Percentiles rank a stretch among this genome's conserved stretches.
These are phyloP conservation scores for Heliamphora exappendiculata DNA, from an alignment of 148 eudicot genomes.

Conservation along the genomic window DNA sequence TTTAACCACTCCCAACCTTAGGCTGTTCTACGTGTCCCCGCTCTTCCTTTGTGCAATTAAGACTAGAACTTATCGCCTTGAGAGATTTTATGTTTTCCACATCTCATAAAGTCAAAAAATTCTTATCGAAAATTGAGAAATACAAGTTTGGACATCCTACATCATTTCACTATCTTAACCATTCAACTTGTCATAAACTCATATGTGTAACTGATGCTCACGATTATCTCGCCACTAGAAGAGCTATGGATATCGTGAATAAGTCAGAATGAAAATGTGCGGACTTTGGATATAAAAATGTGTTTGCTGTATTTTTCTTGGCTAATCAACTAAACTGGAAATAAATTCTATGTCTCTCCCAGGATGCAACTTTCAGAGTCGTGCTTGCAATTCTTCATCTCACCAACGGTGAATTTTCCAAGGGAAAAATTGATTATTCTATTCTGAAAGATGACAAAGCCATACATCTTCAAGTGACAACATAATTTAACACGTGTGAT, in stretches of 20 bases:
- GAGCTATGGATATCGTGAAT: slow-evolving; percentile 94
- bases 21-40: no score
- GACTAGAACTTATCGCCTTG: no score
- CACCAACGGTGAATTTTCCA: slow-evolving; percentile 65
- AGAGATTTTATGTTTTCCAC: no score
- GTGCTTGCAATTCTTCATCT: slow-evolving; percentile 85
- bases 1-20: no score
- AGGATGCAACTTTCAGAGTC: slow-evolving; percentile 92
- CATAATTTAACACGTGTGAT: slow-evolving; percentile 73
- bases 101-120: no score
- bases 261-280: slow-evolving; percentile 71
- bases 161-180: slow-evolving; percentile 78
- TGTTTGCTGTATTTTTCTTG: background rate
- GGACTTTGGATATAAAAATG: background rate
- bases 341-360: slow-evolving; percentile 15
- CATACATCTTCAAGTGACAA: slow-evolving; percentile 65
- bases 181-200: slow-evolving; percentile 60
- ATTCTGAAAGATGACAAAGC: slow-evolving; percentile 66
- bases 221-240: slow-evolving; percentile 80
- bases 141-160: slow-evolving; percentile 75
- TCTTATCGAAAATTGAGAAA: slow-evolving; percentile 55
- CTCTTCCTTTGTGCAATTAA: no score
- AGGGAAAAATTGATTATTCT: slow-evolving; percentile 78
- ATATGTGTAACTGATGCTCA: slow-evolving; percentile 69
- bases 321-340: background rate